Evolutionary conservation across 2,329 filamentous ascomycete species (phyloP), one percentile per base, ranked within the genome.

Genomic region (Parastagonospora avenae): DNA sequence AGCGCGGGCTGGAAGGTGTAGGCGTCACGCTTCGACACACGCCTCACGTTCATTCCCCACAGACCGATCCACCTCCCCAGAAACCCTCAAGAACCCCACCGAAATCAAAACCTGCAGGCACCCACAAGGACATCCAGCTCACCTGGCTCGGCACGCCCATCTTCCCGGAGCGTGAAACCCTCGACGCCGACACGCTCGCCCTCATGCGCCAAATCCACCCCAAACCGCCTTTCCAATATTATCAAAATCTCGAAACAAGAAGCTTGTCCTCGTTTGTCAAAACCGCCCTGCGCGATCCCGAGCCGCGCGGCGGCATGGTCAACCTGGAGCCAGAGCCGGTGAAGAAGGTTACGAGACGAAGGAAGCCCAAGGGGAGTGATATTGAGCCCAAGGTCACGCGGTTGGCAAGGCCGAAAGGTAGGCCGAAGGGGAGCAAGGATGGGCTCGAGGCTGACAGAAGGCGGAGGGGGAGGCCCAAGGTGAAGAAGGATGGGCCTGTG

Each of bases 1-100:
- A 85, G 46, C 77, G 80, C 43, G 87, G 87, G 1, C 68, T 92
- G 36, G 81, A 84, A 41, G 87, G 85, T 4, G 59, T 75, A 15
- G 72, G 73, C 7, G 72, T 75, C 15, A 70, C 66, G 1, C 29
- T 71, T 12, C 57, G 71, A 19, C 67, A 75, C 39, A 67, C 63
- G 2, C 65, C 66, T 16, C 44, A 50, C 27, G 33, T 24, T 29
- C 9, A 30, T 42, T 14, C 27, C 39, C 33, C 14, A 33, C 50
- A 46, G 30, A 32, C 41, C 36, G 43, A 44, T 29, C 30, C 14
- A 33, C 12, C 28, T 4, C 14, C 8, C n/a, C n/a, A 16, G 11
- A 38, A 15, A 12, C 12, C 16, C 12, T 29, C 12, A 5, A 31
- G 9, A 33, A 31, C 8, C 4, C 32, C 11, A 36, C 56, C 14